Conservation (phyloP, 345 rosid genomes). For the Eutrema japonicum region DNA sequence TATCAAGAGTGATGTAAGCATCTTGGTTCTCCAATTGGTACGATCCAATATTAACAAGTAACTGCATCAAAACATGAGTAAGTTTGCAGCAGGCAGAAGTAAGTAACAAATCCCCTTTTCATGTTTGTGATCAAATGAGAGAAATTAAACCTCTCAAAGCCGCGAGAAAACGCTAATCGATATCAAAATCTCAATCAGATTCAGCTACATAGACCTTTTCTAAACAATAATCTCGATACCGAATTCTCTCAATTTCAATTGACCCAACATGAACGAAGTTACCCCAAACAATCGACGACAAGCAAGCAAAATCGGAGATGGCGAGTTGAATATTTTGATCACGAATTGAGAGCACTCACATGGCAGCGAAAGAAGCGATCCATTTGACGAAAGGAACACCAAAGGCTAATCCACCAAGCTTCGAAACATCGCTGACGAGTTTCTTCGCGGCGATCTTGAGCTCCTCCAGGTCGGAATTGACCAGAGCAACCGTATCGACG, state of each 20-base stretch:
- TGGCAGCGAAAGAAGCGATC: slow-evolving; percentile 81
- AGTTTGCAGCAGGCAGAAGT: background rate
- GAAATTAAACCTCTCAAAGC: background rate
- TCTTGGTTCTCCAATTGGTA: slow-evolving; percentile 93
- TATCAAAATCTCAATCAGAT: slow-evolving; percentile 13
- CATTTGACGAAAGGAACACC: slow-evolving; percentile 81
- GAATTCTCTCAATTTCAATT: no score
- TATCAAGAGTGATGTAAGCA: slow-evolving; percentile 83
- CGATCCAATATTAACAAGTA: slow-evolving; percentile 87
- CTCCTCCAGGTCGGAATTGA: slow-evolving; percentile 61
- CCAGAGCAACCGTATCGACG: slow-evolving; percentile 46
- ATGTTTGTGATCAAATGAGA: no score
- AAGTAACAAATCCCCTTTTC: background rate
- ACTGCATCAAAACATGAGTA: slow-evolving; percentile 44
- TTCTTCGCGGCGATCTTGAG: slow-evolving; percentile 63
- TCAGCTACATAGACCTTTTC: background rate
- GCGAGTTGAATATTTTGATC: background rate
- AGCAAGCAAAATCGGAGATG: background rate
- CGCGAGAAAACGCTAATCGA: background rate
- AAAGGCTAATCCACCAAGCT: slow-evolving; percentile 70
- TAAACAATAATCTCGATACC: background rate
- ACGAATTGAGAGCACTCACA: slow-evolving; percentile 48
- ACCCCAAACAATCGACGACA: background rate
- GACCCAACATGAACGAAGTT: background rate
- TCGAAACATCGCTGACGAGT: slow-evolving; percentile 58